These are phyloP conservation scores for Rhizoclosmatium globosum DNA, from an alignment of 192 early-diverging fungal species.

Conservation along the genomic window DNA sequence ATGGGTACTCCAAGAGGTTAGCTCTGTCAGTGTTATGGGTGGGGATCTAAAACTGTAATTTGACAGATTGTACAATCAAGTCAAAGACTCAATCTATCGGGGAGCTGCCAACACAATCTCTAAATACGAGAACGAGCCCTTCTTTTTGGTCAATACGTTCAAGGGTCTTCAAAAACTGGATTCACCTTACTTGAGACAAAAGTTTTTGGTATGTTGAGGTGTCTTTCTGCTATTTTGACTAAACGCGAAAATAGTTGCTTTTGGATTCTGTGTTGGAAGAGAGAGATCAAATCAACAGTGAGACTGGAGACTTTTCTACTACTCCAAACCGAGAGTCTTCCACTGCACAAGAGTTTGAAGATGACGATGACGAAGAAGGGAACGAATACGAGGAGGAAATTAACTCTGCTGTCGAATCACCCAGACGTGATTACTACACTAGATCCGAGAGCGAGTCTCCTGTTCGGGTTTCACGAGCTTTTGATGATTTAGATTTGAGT, in stretches of 20 bases:
- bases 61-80: conserved; percentile 43
- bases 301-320: background rate
- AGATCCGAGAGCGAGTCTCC: too few species aligned
- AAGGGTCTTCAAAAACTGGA: conserved; percentile 41
- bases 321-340: too few species aligned
- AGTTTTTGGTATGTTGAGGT: conserved; percentile 37
- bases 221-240: background rate
- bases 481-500: too few species aligned
- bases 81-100: conserved; percentile 50
- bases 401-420: too few species aligned
- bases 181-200: conserved; percentile 39
- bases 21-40: background rate
- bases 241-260: background rate
- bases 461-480: too few species aligned
- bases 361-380: too few species aligned
- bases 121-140: conserved; percentile 44
- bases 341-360: too few species aligned
- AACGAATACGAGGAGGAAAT: too few species aligned
- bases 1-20: background rate
- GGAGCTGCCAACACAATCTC: conserved; percentile 49
- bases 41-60: background rate
- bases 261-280: conserved; percentile 20
- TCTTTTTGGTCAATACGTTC: conserved; percentile 51
- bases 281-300: conserved; percentile 1
- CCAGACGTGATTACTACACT: too few species aligned